Percentiles rank a stretch among this genome's conserved stretches.
Evolutionary conservation across 1,284 basidiomycete species (phyloP).

Genomic region (Cryptococcus sp.): DNA sequence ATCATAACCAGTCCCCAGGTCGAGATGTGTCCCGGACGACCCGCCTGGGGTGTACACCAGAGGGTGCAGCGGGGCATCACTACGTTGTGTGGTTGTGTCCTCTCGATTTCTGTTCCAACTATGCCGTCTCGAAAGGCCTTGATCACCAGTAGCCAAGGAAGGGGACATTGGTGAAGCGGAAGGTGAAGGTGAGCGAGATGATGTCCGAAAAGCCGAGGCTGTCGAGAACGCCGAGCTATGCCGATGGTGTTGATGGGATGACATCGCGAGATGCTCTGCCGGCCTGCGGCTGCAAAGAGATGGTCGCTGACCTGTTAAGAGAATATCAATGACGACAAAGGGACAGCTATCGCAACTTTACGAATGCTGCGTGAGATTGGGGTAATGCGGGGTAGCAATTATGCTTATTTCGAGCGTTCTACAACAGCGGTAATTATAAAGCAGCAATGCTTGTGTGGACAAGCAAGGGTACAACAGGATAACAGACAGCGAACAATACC

Average conservation of each 20-base stretch:
- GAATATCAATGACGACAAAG: neutral
- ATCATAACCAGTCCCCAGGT: neutral
- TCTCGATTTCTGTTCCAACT: conserved; percentile 27
- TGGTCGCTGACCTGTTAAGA: neutral
- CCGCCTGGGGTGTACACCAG: neutral
- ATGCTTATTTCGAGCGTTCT: too few relatives aligned
- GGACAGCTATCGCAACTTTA: neutral
- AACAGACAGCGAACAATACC: too few relatives aligned
- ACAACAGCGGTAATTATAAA: too few relatives aligned
- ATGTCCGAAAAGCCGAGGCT: conserved; percentile 17
- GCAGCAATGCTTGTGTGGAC: too few relatives aligned
- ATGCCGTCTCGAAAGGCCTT: conserved; percentile 27
- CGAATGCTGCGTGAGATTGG: neutral
- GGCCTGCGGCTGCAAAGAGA: neutral
- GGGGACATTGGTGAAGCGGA: conserved; percentile 27
- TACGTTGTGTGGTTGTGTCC: conserved; percentile 6
- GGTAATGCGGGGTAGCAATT: neutral
- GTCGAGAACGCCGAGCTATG: conserved; percentile 25
- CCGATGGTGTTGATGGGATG: neutral
- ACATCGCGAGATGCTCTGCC: too few relatives aligned
- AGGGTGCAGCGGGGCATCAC: neutral
- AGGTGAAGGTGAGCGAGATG: conserved; percentile 18
- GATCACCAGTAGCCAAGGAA: conserved; percentile 1
- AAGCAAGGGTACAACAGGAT: too few relatives aligned
- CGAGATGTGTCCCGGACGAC: neutral